phyloP scores from a whole-genome alignment of 1,284 basidiomycete genomes.

The Schizophyllum commune region DNA sequence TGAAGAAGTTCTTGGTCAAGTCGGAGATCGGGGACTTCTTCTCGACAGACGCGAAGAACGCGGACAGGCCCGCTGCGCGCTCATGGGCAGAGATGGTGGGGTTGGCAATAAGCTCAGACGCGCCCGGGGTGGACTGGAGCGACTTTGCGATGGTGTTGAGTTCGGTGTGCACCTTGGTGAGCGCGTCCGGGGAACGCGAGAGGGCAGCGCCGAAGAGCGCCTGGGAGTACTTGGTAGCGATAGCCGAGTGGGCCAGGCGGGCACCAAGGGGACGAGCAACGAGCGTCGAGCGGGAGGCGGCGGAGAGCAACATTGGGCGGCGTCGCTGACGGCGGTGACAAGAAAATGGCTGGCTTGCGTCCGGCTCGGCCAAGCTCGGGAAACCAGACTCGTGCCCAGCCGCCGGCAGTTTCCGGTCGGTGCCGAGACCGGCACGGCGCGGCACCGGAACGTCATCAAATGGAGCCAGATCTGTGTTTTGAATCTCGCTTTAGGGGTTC shows the following conservation, averaged over 20 bases:
- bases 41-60: slow-evolving; percentile 43
- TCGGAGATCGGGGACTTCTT: slow-evolving; percentile 76
- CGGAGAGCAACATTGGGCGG: slow-evolving; percentile 35
- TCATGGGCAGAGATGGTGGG: slow-evolving; percentile 84
- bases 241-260: slow-evolving; percentile 45
- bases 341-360: slow-evolving; percentile 15
- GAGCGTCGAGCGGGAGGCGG: slow-evolving; percentile 19
- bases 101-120: slow-evolving; percentile 73
- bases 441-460: too few relatives aligned
- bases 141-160: slow-evolving; percentile 63
- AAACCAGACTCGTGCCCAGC: neutral
- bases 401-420: too few relatives aligned
- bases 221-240: slow-evolving; percentile 89
- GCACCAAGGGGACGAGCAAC: slow-evolving; percentile 29
- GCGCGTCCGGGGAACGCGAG: slow-evolving; percentile 70
- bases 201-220: slow-evolving; percentile 91
- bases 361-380: neutral
- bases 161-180: slow-evolving; percentile 81
- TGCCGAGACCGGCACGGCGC: too few relatives aligned
- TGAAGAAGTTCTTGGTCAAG: slow-evolving; percentile 89
- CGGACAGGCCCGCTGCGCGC: slow-evolving; percentile 61
- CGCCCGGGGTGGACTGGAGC: slow-evolving; percentile 57
- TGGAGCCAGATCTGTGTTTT: too few relatives aligned
- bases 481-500: too few relatives aligned
- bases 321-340: slow-evolving; percentile 16